Base-by-base conservation (phyloP, 106 monocot species). In the Triglochin maritima region DNA sequence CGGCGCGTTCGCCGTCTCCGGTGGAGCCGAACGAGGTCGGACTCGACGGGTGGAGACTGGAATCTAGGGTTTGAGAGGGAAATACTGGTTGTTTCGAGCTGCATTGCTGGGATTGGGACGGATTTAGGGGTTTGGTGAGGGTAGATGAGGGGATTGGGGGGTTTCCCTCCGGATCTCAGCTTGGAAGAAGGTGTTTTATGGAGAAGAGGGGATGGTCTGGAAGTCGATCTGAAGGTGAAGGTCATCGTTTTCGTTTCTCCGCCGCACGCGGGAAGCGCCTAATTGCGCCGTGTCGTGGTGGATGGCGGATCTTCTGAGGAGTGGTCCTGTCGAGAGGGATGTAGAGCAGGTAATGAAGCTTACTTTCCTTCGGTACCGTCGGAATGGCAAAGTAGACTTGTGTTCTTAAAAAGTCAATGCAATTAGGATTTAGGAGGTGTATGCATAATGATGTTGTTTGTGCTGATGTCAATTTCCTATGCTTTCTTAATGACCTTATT, bases 281-380 rank as follows among this genome's bases (percentile, higher is more conserved):
- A 62, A 76, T 62, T 56, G 44, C 41, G 5, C 45, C 45, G 29
- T 12, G 29, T 29, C 29, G 29, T 29, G 29, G 48, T 70, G 77
- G 58, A 77, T 77, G 77, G 77, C 77, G 5, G 77, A 77, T 65
- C 70, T 76, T 65, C 15, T 77, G 47, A 69, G 64, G 56, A 70
- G 55, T 65, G 64, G 47, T 56, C 64, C 77, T 6, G 64, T 70
- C 6, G 77, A 77, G 64, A 77, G 77, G 77, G 77, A 77, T 70
- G 77, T 77, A 17, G 77, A 77, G 57, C 77, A 77, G 77, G 77
- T 77, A 44, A 66, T 2, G 48, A 57, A 29, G 29, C 52, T 11
- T 52, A 15, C 15, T 41, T 8, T 50, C 7, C 60, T 41, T 49
- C 46, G 4, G 52, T 17, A 7, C 46, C 11, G 8, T 63, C 11